Evolutionary conservation across 2,329 filamentous ascomycete species (phyloP).

Genomic region (Monilinia fructigena): DNA sequence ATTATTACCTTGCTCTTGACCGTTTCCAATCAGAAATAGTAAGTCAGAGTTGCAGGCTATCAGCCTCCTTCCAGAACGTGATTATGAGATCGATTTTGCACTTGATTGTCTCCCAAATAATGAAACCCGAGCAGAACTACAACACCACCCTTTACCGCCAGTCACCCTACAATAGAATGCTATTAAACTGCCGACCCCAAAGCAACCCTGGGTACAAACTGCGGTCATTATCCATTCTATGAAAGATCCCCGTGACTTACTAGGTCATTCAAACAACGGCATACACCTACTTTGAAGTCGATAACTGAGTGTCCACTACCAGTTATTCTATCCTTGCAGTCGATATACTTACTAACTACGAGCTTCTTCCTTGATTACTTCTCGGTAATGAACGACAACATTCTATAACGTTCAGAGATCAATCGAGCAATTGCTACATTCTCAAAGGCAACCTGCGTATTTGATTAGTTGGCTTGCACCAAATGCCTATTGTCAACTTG

Average conservation of each 20-base stretch:
- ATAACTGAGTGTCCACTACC: neutral
- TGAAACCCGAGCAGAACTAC: no score
- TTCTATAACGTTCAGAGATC: neutral
- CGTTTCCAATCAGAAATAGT: neutral
- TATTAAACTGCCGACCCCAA: neutral
- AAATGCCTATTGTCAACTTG: neutral
- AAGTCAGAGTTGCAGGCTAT: neutral
- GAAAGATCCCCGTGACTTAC: neutral
- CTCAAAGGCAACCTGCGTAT: neutral
- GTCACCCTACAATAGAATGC: neutral
- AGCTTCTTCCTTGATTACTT: no score
- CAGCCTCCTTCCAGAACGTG: neutral
- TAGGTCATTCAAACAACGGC: neutral
- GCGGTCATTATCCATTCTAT: constrained; percentile 10
- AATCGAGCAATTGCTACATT: neutral
- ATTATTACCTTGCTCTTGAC: constrained; percentile 4
- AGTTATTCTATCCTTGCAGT: neutral
- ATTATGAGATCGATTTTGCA: neutral
- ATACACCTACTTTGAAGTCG: neutral
- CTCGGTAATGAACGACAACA: neutral
- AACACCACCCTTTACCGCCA: neutral
- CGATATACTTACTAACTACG: constrained; percentile 15
- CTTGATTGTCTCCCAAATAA: constrained; percentile 15
- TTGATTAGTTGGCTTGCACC: neutral
- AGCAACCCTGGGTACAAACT: neutral